Evolutionary conservation across 2,329 filamentous ascomycete species (phyloP).

Genomic region (Myrmaecium sp.): DNA sequence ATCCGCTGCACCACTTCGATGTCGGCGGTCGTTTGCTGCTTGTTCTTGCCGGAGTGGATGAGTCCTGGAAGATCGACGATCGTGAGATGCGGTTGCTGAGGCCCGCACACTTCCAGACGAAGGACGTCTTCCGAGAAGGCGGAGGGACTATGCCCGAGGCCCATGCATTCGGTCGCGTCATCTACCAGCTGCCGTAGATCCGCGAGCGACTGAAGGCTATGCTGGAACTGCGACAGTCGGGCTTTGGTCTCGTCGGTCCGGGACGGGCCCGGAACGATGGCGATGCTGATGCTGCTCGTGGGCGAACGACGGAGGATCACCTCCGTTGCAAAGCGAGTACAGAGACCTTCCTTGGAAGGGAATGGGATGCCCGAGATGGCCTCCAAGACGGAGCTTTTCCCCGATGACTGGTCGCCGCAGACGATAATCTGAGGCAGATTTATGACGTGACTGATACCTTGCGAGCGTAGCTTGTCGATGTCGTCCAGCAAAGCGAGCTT

Average conservation of each 20-base stretch:
- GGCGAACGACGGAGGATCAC: slow-evolving; percentile 25
- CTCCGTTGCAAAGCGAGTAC: slow-evolving; percentile 8
- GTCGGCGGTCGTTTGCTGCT: slow-evolving; percentile 16
- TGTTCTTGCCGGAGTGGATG: slow-evolving; percentile 15
- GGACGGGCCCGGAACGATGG: slow-evolving; percentile 6
- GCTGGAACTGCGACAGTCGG: slow-evolving; percentile 16
- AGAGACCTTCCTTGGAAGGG: slow-evolving; percentile 6
- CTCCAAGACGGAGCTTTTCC: slow-evolving; percentile 9
- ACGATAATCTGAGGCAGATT: slow-evolving; percentile 9
- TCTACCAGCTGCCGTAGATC: slow-evolving; percentile 31
- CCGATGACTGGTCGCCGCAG: slow-evolving; percentile 10
- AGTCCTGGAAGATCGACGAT: slow-evolving; percentile 22
- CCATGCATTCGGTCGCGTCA: slow-evolving; percentile 35
- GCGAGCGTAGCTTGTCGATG: slow-evolving; percentile 3
- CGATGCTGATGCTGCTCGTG: slow-evolving; percentile 20
- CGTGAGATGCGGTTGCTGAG: slow-evolving; percentile 13
- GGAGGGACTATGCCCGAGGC: slow-evolving; percentile 7
- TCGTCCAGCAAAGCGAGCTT: too few relatives aligned
- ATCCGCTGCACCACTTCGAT: slow-evolving; percentile 14
- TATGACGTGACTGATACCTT: slow-evolving; percentile 3
- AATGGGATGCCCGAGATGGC: slow-evolving; percentile 8
- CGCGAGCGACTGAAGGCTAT: slow-evolving; percentile 14
- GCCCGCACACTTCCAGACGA: slow-evolving; percentile 11
- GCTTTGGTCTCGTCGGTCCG: slow-evolving; percentile 11
- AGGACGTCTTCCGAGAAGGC: slow-evolving; percentile 12